Evolutionary conservation across 192 early-diverging fungal species (phyloP).

Genomic region (Backusella morwellensis): DNA sequence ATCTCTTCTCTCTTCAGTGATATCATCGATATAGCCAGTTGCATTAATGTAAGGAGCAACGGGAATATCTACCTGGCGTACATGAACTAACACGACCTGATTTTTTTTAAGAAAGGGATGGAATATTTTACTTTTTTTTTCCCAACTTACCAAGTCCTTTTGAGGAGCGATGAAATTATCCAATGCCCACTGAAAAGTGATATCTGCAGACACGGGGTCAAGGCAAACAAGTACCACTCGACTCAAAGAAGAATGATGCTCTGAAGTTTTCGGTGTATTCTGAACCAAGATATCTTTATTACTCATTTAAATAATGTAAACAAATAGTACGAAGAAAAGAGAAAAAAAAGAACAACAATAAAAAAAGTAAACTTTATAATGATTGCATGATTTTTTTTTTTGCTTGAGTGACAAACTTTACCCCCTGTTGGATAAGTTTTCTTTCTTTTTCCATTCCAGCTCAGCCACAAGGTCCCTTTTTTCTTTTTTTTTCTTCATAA

Average conservation of each 20-base stretch:
- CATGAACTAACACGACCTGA: conserved; percentile 26
- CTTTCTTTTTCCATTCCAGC: not conserved
- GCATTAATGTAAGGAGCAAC: conserved; percentile 26
- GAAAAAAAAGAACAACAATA: not conserved
- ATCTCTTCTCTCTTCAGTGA: conserved; percentile 24
- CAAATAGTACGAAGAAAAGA: not conserved
- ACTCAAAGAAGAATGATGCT: not conserved
- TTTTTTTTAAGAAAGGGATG: not conserved
- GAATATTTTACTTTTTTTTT: not conserved
- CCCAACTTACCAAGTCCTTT: conserved; percentile 22
- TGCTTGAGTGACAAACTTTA: not conserved
- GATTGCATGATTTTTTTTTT: conserved; percentile 10
- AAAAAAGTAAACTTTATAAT: not conserved
- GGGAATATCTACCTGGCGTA: conserved; percentile 25
- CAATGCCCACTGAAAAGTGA: conserved; percentile 29
- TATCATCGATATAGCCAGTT: conserved; percentile 17
- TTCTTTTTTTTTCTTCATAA: not conserved
- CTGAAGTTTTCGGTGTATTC: not conserved
- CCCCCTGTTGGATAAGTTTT: not conserved
- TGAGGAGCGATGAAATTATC: conserved; percentile 25
- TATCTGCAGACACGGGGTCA: conserved; percentile 22
- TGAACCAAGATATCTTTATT: not conserved
- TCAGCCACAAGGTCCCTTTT: not conserved
- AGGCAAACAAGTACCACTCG: conserved; percentile 25
- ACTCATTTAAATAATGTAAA: not conserved